Evolutionary conservation across 305 asterid species (phyloP).

Genomic region (Lippia alba): DNA sequence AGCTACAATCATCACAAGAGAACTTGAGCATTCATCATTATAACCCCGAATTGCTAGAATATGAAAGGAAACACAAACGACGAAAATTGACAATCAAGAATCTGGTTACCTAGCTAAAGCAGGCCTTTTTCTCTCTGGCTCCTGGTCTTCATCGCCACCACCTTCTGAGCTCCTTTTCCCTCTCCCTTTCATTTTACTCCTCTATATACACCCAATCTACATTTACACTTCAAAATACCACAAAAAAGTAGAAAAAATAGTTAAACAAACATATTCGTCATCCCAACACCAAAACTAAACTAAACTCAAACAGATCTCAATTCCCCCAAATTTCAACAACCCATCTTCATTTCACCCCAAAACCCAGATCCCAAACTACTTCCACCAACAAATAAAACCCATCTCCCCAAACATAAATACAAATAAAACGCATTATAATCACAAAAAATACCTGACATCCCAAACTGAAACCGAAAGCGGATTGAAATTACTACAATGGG

Average conservation of each 20-base stretch:
- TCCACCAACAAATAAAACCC: slow-evolving; percentile 24
- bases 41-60: background rate
- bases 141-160: slow-evolving; percentile 68
- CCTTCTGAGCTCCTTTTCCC: slow-evolving; percentile 86
- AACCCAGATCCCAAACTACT: slow-evolving; percentile 42
- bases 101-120: slow-evolving; percentile 81
- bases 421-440: background rate
- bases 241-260: background rate
- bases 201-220: slow-evolving; percentile 91
- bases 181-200: slow-evolving; percentile 71
- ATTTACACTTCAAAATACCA: slow-evolving; percentile 50
- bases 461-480: slow-evolving; percentile 1
- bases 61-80: slow-evolving; percentile 17
- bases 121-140: slow-evolving; percentile 79
- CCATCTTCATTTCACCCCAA: slow-evolving; percentile 16
- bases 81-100: slow-evolving; percentile 22
- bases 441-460: slow-evolving; percentile 19
- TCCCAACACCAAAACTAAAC: slow-evolving; percentile 23
- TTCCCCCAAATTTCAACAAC: slow-evolving; percentile 28
- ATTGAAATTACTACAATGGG: slow-evolving; percentile 5
- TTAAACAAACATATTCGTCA: background rate
- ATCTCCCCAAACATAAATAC: background rate
- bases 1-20: no score
- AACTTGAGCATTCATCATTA: no score
- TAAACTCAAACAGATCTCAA: slow-evolving; percentile 24